Base-by-base conservation (phyloP, 2,329 filamentous ascomycete species). In the Fusarium hostae region DNA sequence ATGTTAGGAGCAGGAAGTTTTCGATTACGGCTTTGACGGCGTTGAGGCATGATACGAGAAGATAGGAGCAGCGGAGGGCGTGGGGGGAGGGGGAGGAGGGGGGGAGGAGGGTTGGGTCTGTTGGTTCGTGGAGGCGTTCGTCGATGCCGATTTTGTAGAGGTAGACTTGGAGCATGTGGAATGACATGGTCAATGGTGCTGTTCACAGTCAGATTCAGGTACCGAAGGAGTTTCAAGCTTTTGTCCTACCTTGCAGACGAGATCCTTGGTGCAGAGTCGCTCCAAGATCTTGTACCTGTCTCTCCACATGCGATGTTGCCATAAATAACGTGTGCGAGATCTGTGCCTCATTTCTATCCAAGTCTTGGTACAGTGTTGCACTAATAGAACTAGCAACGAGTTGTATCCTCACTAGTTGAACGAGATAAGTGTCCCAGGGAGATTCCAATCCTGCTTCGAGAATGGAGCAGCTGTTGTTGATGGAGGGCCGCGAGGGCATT, bases 81-180 rank as follows among this genome's bases (percentile, higher is more conserved):
- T 43, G 41, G 2, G 45, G 30, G 1, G 65, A 65, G 13, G 52
- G 41, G 15, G 40, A 24, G 6, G 20, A 8, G 13, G 34, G 5
- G 4, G 47, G 10, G 20, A 59, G 28, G 15, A 55, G 18, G 32
- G 16, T 3, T 4, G 20, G 24, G 22, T 43, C 28, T 4, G 34
- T 13, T 16, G 35, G 11, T 43, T 56, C 37, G 22, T 43, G 18
- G 6, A 63, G 28, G n/a, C 44, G 48, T 43, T 71, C 30, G 15
- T 71, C 48, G 24, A 71, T 44, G 9, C 47, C 40, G 9, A 71
- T 48, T 4, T 71, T 71, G 18, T 63, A 67, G 9, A 70, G 16
- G 5, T 32, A 51, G 2, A 59, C 26, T 45, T 70, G 37, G 5
- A 67, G 40, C 28, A 59, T 32, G 41, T 68, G 39, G 12, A 59